phyloP scores from a whole-genome alignment of 768 basidiomycete species.

The Pleurotus ostreatus region DNA sequence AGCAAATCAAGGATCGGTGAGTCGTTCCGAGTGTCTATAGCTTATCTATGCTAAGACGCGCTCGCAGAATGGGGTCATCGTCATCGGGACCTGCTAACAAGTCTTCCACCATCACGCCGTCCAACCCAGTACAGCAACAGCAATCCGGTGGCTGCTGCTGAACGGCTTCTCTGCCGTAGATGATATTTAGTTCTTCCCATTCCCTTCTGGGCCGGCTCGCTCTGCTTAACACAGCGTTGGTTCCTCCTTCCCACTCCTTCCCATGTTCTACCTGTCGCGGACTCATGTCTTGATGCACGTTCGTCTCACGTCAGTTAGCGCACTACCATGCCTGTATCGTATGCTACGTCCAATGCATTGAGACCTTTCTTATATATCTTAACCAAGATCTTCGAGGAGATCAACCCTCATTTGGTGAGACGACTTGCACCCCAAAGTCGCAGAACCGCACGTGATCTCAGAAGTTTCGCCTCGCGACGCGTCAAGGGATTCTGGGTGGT shows the following conservation, averaged over 20 bases:
- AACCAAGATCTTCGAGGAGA: too few relatives aligned
- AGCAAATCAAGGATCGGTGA: slow-evolving; percentile 91
- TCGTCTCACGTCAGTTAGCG: not conserved
- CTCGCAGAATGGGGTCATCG: slow-evolving; percentile 76
- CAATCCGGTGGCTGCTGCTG: slow-evolving; percentile 77
- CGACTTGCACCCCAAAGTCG: too few relatives aligned
- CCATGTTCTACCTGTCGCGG: slow-evolving; percentile 2
- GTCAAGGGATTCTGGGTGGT: too few relatives aligned
- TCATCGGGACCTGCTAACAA: slow-evolving; percentile 67
- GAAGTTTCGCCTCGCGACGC: too few relatives aligned
- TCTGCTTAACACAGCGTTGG: slow-evolving; percentile 15
- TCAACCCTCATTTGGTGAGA: too few relatives aligned
- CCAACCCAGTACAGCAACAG: slow-evolving; percentile 79
- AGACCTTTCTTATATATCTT: too few relatives aligned
- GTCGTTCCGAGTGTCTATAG: slow-evolving; percentile 14
- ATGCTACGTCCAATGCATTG: too few relatives aligned
- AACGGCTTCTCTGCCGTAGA: slow-evolving; percentile 19
- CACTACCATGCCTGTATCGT: not conserved
- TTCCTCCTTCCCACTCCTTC: slow-evolving; percentile 11
- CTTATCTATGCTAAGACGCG: not conserved
- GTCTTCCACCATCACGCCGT: slow-evolving; percentile 79
- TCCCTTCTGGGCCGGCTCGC: slow-evolving; percentile 9
- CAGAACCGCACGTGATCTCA: too few relatives aligned
- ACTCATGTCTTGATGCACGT: not conserved
- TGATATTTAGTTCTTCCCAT: not conserved